Conservation (phyloP, 345 rosid species). For the Eucalyptus regnans region DNA sequence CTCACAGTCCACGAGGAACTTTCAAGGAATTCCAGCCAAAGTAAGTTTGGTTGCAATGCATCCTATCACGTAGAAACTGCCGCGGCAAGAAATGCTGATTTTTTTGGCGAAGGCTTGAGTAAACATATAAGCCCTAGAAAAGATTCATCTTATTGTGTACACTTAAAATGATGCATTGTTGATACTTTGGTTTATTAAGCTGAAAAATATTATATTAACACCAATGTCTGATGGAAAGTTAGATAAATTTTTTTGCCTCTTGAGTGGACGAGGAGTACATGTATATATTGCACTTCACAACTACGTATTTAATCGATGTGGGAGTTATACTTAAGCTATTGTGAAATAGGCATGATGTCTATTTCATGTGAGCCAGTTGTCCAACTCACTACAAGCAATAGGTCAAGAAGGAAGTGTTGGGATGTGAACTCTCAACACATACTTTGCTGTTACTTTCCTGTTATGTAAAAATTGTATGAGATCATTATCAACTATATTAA, state of each 20-base stretch:
- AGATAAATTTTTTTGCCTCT: accelerated
- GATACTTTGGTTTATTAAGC: background rate
- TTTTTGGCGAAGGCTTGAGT: background rate
- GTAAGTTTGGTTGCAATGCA: background rate
- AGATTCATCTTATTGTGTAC: background rate
- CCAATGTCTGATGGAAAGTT: background rate
- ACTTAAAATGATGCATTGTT: background rate
- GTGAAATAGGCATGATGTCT: background rate
- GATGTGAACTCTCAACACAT: accelerated
- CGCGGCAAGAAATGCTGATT: background rate
- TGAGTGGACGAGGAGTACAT: accelerated
- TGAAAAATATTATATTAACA: background rate
- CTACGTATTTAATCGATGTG: accelerated
- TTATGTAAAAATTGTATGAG: background rate
- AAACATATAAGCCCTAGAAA: background rate
- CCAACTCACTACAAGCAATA: accelerated
- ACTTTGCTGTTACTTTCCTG: accelerated
- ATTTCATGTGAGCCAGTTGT: background rate
- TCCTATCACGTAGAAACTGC: background rate
- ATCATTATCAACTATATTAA: background rate
- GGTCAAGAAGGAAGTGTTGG: background rate
- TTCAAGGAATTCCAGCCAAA: background rate
- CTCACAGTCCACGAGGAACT: background rate
- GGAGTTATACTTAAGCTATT: background rate
- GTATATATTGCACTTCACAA: background rate